Conservation (phyloP, 495 filamentous ascomycete species). For the Hypoxylon crocopeplum region DNA sequence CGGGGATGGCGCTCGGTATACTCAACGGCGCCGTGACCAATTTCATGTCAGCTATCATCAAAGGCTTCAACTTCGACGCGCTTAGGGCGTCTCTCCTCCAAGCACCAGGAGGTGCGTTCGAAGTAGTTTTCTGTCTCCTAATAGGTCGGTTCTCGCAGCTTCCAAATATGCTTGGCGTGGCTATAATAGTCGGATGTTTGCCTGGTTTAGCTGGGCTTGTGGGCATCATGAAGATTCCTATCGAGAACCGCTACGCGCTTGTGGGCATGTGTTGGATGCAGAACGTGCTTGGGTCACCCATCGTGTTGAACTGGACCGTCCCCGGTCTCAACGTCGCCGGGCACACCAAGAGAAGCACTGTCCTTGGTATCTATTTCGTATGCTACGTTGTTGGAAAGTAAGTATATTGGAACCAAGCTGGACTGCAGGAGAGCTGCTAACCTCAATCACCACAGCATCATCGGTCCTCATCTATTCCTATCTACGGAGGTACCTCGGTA, state of each 20-base stretch:
- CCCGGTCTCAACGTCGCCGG: slow-evolving; percentile 40
- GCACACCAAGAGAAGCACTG: slow-evolving; percentile 44
- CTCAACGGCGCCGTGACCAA: slow-evolving; percentile 56
- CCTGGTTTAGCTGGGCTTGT: slow-evolving; percentile 31
- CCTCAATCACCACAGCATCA: slow-evolving; percentile 37
- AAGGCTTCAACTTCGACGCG: slow-evolving; percentile 45
- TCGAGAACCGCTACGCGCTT: slow-evolving; percentile 57
- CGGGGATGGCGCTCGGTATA: slow-evolving; percentile 51
- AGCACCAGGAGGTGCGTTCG: slow-evolving; percentile 53
- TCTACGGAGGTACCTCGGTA: slow-evolving; percentile 40
- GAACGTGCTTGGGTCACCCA: slow-evolving; percentile 51
- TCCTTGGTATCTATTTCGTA: slow-evolving; percentile 42
- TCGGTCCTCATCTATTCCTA: slow-evolving; percentile 43
- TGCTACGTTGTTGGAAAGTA: slow-evolving; percentile 36
- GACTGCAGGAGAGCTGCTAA: slow-evolving; percentile 1
- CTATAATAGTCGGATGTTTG: slow-evolving; percentile 34
- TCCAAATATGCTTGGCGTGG: slow-evolving; percentile 38
- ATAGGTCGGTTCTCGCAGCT: slow-evolving; percentile 51
- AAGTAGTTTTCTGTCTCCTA: slow-evolving; percentile 43
- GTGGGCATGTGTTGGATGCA: slow-evolving; percentile 63
- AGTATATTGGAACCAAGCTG: no score
- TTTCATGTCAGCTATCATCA: slow-evolving; percentile 55
- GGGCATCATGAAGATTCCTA: slow-evolving; percentile 34
- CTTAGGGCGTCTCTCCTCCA: slow-evolving; percentile 52
- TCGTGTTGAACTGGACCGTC: slow-evolving; percentile 40